Conservation (phyloP, 805 yeast species). For the Monosporozyma yasuniensis region DNA sequence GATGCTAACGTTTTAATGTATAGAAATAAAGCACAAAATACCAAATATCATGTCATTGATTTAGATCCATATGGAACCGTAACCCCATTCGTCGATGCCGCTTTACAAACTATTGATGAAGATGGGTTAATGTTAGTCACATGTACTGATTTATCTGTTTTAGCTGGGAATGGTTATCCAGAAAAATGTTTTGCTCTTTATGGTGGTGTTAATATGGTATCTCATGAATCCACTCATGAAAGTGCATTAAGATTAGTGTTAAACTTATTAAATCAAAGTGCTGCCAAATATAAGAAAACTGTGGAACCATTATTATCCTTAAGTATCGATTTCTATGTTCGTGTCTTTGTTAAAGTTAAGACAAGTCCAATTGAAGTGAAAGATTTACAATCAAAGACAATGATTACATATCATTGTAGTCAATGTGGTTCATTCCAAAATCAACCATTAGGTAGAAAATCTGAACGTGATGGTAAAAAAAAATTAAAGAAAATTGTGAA, state of each 20-base stretch:
- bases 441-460: slow-evolving; percentile 67
- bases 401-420: slow-evolving; percentile 72
- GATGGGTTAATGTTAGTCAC: slow-evolving; percentile 85
- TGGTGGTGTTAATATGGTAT: slow-evolving; percentile 84
- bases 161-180: slow-evolving; percentile 94
- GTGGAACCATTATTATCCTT: slow-evolving; percentile 81
- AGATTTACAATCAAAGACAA: slow-evolving; percentile 63
- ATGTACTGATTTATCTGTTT: slow-evolving; percentile 91
- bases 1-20: slow-evolving; percentile 89
- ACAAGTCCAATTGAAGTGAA: slow-evolving; percentile 79
- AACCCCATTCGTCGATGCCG: slow-evolving; percentile 89
- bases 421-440: slow-evolving; percentile 71
- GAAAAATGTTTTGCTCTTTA: slow-evolving; percentile 93
- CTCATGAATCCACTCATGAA: slow-evolving; percentile 79
- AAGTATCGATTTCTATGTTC: slow-evolving; percentile 86
- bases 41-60: slow-evolving; percentile 75
- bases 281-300: slow-evolving; percentile 80
- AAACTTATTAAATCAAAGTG: slow-evolving; percentile 64
- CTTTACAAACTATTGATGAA: slow-evolving; percentile 72
- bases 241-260: slow-evolving; percentile 82
- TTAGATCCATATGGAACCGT: slow-evolving; percentile 98
- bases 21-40: slow-evolving; percentile 32
- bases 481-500: slow-evolving; percentile 34
- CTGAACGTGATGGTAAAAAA: slow-evolving; percentile 33
- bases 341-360: slow-evolving; percentile 71